A percentile compares a stretch with the other conserved stretches of the same genome.
Conservation (phyloP, 805 yeast genomes). For the Metschnikowia amazonensis region DNA sequence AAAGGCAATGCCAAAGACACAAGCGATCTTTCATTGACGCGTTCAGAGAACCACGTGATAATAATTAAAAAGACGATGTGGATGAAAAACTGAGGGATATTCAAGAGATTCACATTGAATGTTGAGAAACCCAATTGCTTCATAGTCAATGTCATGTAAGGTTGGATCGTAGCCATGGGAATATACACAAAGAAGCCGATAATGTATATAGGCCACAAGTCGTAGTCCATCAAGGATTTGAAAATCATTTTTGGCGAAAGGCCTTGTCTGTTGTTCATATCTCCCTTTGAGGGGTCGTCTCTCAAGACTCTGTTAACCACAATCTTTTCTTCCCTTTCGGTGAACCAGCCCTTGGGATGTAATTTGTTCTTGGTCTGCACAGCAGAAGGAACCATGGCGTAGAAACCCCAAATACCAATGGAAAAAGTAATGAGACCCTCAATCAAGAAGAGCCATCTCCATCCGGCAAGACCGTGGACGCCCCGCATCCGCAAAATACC, state of each 20-base stretch:
- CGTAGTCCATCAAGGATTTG: constrained; percentile 44
- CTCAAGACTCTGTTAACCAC: constrained; percentile 55
- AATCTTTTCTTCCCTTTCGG: constrained; percentile 53
- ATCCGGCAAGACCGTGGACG: constrained; percentile 42
- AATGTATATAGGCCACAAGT: constrained; percentile 53
- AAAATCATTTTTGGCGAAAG: constrained; percentile 38
- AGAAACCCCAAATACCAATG: constrained; percentile 47
- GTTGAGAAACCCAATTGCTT: constrained; percentile 49
- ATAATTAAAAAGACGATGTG: constrained; percentile 21
- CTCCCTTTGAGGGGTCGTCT: constrained; percentile 62
- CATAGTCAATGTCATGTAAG: constrained; percentile 49
- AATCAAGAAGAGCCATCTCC: constrained; percentile 65
- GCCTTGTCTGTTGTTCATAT: constrained; percentile 60
- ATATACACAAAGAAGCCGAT: constrained; percentile 39
- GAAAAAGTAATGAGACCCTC: constrained; percentile 57
- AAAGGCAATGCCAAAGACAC: constrained; percentile 22
- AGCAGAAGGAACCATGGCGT: constrained; percentile 52
- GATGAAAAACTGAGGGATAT: constrained; percentile 46
- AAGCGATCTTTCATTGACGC: constrained; percentile 23
- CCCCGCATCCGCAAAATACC: constrained; percentile 54
- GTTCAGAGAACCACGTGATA: constrained; percentile 24
- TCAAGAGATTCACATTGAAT: constrained; percentile 47
- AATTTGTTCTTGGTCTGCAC: constrained; percentile 49
- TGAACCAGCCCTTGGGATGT: constrained; percentile 47
- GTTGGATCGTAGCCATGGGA: constrained; percentile 16